Conservation (phyloP, 2,329 filamentous ascomycete genomes). For the Colletotrichum caudatum region DNA sequence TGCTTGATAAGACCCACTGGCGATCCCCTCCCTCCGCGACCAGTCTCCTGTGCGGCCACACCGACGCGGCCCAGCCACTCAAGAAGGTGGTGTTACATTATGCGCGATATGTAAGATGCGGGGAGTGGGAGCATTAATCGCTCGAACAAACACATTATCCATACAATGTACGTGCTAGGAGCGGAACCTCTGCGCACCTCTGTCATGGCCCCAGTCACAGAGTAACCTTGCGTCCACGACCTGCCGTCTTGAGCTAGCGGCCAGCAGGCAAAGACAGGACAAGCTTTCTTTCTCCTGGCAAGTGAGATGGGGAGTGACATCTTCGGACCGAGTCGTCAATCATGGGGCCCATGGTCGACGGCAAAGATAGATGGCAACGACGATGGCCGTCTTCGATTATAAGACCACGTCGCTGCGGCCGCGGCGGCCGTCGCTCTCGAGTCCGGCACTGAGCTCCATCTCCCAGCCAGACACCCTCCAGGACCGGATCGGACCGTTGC, state of each 20-base stretch:
- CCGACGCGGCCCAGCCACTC: neutral
- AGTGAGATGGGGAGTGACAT: conserved; percentile 14
- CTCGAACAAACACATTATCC: neutral
- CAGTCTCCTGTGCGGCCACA: neutral
- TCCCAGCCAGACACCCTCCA: neutral
- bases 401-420: conserved; percentile 1
- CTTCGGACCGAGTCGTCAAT: neutral
- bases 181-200: neutral
- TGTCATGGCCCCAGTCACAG: conserved; percentile 16
- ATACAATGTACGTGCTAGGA: neutral
- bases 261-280: neutral
- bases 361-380: conserved; percentile 13
- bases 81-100: neutral
- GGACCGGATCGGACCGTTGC: neutral
- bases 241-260: conserved; percentile 36
- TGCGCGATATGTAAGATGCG: neutral
- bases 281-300: conserved; percentile 21
- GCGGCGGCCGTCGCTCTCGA: too few relatives aligned
- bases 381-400: conserved; percentile 3
- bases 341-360: neutral
- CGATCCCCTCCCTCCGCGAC: too few relatives aligned
- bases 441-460: neutral
- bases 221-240: conserved; percentile 17
- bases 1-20: neutral
- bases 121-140: too few relatives aligned